Conservation (phyloP, 257 asterid species). For the Paraleonurus japonicus region DNA sequence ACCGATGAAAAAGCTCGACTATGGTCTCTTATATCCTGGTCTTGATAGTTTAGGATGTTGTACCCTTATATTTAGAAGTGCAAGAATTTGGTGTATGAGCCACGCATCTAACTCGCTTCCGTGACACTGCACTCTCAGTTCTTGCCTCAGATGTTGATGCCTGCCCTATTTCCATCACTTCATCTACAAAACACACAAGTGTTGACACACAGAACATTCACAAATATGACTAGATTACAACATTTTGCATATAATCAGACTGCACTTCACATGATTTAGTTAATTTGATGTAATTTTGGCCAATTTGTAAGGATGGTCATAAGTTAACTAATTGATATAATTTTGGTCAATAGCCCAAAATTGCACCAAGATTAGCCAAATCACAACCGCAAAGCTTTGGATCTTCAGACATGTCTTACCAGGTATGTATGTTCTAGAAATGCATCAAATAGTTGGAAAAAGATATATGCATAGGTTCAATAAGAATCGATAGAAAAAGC, state of each 20-base stretch:
- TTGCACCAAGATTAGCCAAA: neutral
- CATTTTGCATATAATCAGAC: neutral
- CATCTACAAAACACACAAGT: constrained; percentile 35
- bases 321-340: too few relatives aligned
- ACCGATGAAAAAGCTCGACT: neutral
- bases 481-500: neutral
- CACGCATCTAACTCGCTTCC: constrained; percentile 58
- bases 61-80: constrained; percentile 20
- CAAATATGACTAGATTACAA: neutral
- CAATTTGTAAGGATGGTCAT: too few relatives aligned
- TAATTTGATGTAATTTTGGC: neutral
- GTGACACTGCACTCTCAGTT: constrained; percentile 37
- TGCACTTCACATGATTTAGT: neutral
- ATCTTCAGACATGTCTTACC: neutral
- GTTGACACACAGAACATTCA: neutral
- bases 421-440: neutral
- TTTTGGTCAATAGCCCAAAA: too few relatives aligned
- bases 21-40: neutral
- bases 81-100: constrained; percentile 34
- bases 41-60: constrained; percentile 20
- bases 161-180: constrained; percentile 39
- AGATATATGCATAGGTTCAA: neutral
- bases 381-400: neutral
- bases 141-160: constrained; percentile 61
- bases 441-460: neutral